These are phyloP conservation scores for Hypoxylon fragiforme DNA, from an alignment of 495 filamentous ascomycete species.

Conservation along the genomic window DNA sequence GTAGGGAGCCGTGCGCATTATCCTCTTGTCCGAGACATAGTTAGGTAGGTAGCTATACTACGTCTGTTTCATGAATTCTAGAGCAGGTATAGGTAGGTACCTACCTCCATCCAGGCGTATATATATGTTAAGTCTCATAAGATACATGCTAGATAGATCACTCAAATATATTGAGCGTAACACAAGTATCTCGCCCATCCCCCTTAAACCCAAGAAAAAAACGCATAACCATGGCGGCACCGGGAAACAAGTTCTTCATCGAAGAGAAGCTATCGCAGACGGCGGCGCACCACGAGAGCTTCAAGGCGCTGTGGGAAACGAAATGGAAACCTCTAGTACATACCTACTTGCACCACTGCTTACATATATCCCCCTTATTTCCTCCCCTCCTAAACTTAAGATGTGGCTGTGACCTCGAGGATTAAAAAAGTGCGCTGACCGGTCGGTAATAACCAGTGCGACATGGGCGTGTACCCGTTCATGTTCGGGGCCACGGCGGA, in stretches of 20 bases:
- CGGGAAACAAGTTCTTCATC: constrained; percentile 33
- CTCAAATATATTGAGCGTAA: too few relatives aligned
- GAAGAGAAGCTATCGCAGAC: constrained; percentile 25
- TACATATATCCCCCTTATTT: not conserved
- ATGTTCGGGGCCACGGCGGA: constrained; percentile 66
- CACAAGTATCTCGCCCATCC: too few relatives aligned
- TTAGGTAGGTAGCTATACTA: too few relatives aligned
- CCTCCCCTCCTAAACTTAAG: not conserved
- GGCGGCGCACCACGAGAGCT: constrained; percentile 63
- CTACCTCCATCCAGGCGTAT: too few relatives aligned
- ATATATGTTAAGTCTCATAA: too few relatives aligned
- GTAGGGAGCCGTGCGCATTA: too few relatives aligned
- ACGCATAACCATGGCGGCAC: constrained; percentile 32
- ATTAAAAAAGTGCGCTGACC: not conserved
- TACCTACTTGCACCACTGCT: not conserved
- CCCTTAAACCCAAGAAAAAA: not conserved
- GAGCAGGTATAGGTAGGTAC: too few relatives aligned
- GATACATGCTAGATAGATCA: too few relatives aligned
- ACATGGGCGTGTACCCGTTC: constrained; percentile 72
- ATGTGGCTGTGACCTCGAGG: not conserved
- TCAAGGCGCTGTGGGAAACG: constrained; percentile 71
- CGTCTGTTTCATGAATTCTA: too few relatives aligned
- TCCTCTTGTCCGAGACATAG: too few relatives aligned
- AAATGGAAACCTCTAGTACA: constrained; percentile 70
- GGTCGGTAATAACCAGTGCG: constrained; percentile 48